Evolutionary conservation across 805 yeast species (phyloP), one percentile per base, ranked within the genome.

Genomic region (Sugiyamaella qingdaonensis): DNA sequence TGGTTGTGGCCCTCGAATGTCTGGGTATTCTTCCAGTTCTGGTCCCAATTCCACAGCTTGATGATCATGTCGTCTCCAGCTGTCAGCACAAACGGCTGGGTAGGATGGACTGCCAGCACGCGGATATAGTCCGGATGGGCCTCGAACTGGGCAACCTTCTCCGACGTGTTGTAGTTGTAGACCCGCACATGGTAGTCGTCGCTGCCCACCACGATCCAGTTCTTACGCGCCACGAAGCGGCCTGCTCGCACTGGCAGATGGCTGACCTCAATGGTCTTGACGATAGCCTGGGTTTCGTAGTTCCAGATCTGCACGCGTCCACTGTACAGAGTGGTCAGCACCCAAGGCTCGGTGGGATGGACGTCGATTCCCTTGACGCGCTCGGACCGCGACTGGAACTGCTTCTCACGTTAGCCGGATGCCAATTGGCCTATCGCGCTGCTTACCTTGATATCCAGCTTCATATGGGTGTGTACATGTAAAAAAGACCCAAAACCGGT

Each of bases 271-370:
- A 94, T 84, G 13, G 95, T 80, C 73, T 89, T 88, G 61, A 94
- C 92, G 45, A 87, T 76, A 31, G 89, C 72, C 64, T 58, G 81
- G 43, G 97, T 88, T 65, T 90, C 97, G 64, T 88, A 89, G 51
- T 95, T 86, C 96, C 96, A 89, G 67, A 92, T 88, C 72, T 91
- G 97, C 52, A 89, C 82, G 68, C 80, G 80, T 61, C 96, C 99
- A 48, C 91, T 86, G 72, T 88, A 90, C 54, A 88, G 76, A n/a
- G 97, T 89, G 51, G 92, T 85, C 64, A 90, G 76, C 10, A 90
- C 83, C 98, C 98, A 92, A 51, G 99, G 98, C 70, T 94, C 99
- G 18, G 91, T 78, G 21, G 99, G 99, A 70, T 94, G 99, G 78
- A 94, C 87, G 72, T 94, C 99, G 66, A 94, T 86, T 48, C 97